phyloP scores from a whole-genome alignment of 2,329 filamentous ascomycete species.

The Zymoseptoria tritici region DNA sequence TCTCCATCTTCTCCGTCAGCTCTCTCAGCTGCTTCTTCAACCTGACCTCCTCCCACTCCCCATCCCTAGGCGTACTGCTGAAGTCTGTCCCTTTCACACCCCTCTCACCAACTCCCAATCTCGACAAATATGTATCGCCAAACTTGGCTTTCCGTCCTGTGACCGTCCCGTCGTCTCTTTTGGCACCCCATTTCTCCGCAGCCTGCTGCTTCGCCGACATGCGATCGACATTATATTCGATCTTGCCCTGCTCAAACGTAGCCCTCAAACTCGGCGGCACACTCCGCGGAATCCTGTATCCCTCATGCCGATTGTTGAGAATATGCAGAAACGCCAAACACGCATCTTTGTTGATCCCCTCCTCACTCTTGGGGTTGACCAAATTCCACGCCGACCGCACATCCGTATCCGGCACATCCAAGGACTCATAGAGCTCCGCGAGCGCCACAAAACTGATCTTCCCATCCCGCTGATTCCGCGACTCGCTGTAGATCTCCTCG shows the following conservation, averaged over 20 bases:
- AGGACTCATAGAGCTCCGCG: constrained; percentile 74
- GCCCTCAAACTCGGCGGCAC: constrained; percentile 86
- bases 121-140: constrained; percentile 89
- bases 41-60: constrained; percentile 95
- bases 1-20: constrained; percentile 77
- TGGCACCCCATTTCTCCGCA: constrained; percentile 69
- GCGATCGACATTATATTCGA: constrained; percentile 89
- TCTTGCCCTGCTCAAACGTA: constrained; percentile 90
- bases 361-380: constrained; percentile 79
- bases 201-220: constrained; percentile 51
- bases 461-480: constrained; percentile 70
- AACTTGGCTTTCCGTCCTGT: constrained; percentile 95
- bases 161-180: constrained; percentile 68
- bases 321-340: constrained; percentile 93
- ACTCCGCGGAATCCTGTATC: constrained; percentile 83
- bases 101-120: constrained; percentile 69
- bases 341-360: constrained; percentile 88
- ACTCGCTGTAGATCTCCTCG: constrained; percentile 93
- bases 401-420: constrained; percentile 68
- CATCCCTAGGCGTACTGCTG: constrained; percentile 70
- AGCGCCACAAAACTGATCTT: constrained; percentile 68
- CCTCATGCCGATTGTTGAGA: constrained; percentile 90
- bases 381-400: constrained; percentile 93
- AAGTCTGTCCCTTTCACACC: constrained; percentile 86
- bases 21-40: constrained; percentile 88